Base-by-base conservation (phyloP, 805 yeast species). In the Torulaspora indica region DNA sequence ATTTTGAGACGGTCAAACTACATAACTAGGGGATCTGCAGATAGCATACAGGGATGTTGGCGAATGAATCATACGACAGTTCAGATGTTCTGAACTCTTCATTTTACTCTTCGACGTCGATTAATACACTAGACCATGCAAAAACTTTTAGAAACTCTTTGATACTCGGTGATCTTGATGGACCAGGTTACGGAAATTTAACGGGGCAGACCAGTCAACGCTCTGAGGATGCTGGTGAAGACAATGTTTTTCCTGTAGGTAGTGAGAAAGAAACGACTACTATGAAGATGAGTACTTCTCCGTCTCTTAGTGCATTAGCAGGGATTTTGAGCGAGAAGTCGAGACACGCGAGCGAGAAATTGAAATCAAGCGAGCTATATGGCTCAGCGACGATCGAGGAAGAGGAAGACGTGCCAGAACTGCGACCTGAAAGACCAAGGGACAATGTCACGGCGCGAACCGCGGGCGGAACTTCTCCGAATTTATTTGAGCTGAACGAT, bases 271-370 rank as follows among this genome's bases (percentile, higher is more conserved):
- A 59, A 43, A 53, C 50, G 2, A 43, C 41, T n/a, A 60, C 64
- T 7, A 54, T 64, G 14, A 64, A 65, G 31, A 68, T 71, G 65
- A 67, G 72, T 3, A 61, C 70, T 17, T 70, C 74, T 2, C 75
- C 75, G 3, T 69, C 74, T 0, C 55, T 71, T 29, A 65, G 71
- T 45, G 74, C 73, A 0, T 47, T 71, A n/a, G 72, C 73, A 1
- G 63, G 64, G 29, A 62, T 70, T 20, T 53, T 71, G 30, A 69
- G 65, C 43, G 68, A 65, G 42, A 70, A 68, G 34, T 58, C 66
- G 4, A 61, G 58, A 24, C 54, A 47, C 36, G 63, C 66, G 13
- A 66, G 57, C 29, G 52, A 46, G 30, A 56, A 50, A 35, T 54
- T 49, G 48, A 51, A 52, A 24, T 35, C 48, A 8, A 48, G 49